These are phyloP conservation scores for Pseudogymnoascus sp. DNA, from an alignment of 2,329 filamentous ascomycete species.

Conservation along the genomic window DNA sequence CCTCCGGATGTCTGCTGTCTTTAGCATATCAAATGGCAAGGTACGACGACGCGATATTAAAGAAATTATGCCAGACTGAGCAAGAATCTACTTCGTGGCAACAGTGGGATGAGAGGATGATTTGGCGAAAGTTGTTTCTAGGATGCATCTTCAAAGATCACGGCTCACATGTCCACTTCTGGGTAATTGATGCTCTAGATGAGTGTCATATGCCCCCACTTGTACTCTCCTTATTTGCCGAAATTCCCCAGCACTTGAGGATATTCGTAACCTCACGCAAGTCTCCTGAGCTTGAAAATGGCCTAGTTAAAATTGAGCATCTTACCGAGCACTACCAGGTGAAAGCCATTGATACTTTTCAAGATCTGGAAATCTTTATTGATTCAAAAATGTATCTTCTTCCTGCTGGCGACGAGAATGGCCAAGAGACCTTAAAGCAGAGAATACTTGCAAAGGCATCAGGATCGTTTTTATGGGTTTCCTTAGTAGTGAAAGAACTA, in stretches of 20 bases:
- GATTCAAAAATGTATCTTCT: conserved; percentile 16
- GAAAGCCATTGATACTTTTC: conserved; percentile 18
- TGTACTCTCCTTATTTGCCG: conserved; percentile 22
- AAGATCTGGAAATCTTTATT: conserved; percentile 24
- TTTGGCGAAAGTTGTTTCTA: conserved; percentile 30
- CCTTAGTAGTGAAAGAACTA: conserved; percentile 27
- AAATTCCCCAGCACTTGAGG: conserved; percentile 1
- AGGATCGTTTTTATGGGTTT: conserved; percentile 29
- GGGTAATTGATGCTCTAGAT: conserved; percentile 31
- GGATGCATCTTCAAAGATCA: conserved; percentile 25
- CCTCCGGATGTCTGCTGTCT: conserved; percentile 18
- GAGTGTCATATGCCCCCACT: conserved; percentile 24
- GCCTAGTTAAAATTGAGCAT: not conserved
- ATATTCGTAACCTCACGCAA: conserved; percentile 27
- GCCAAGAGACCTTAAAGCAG: conserved; percentile 12
- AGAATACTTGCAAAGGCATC: conserved; percentile 23
- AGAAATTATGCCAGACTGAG: conserved; percentile 19
- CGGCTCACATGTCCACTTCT: conserved; percentile 22
- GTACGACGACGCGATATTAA: conserved; percentile 17
- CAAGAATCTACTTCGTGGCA: conserved; percentile 20
- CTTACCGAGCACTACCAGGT: conserved; percentile 9
- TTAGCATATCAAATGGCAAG: conserved; percentile 30
- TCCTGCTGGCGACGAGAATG: conserved; percentile 9
- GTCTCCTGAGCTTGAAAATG: not conserved
- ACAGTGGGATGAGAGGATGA: conserved; percentile 21